Evolutionary conservation across 2,329 filamentous ascomycete genomes (phyloP).

Genomic region (Chlorencoelia australis): DNA sequence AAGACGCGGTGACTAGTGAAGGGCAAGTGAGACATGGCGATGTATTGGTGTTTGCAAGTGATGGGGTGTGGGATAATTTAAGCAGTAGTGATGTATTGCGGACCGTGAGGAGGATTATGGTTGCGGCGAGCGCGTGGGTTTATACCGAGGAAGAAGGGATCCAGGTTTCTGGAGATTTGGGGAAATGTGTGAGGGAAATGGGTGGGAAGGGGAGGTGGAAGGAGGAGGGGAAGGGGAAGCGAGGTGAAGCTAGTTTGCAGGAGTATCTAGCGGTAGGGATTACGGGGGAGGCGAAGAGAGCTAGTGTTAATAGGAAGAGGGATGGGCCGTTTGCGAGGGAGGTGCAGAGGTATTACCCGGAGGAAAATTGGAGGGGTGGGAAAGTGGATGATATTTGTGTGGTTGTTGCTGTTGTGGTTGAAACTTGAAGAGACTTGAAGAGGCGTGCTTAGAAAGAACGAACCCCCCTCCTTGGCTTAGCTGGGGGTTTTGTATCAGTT

Average conservation of each 20-base stretch:
- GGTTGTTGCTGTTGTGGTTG: constrained; percentile 67
- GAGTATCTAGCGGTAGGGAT: constrained; percentile 70
- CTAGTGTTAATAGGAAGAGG: constrained; percentile 69
- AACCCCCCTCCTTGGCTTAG: too few relatives aligned
- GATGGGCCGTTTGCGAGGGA: constrained; percentile 94
- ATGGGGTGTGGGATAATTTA: constrained; percentile 93
- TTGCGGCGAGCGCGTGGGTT: constrained; percentile 63
- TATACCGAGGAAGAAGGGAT: constrained; percentile 50
- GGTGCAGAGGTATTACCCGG: constrained; percentile 77
- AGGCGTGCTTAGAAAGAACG: too few relatives aligned
- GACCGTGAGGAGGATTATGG: constrained; percentile 70
- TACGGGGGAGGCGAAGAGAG: constrained; percentile 70
- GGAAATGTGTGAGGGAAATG: constrained; percentile 39
- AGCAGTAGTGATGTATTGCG: constrained; percentile 82
- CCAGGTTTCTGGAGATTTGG: constrained; percentile 50
- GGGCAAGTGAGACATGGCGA: constrained; percentile 80
- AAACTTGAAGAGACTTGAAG: too few relatives aligned
- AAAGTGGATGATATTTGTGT: constrained; percentile 96
- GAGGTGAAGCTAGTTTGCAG: constrained; percentile 50
- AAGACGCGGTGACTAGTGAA: constrained; percentile 70
- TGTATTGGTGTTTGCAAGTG: constrained; percentile 85
- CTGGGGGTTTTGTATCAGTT: too few relatives aligned
- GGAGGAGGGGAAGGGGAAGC: constrained; percentile 9
- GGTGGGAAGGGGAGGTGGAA: constrained; percentile 28
- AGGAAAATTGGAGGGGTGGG: constrained; percentile 80